Conservation (phyloP, 192 early-diverging fungal species). For the Coemansia sp. region DNA sequence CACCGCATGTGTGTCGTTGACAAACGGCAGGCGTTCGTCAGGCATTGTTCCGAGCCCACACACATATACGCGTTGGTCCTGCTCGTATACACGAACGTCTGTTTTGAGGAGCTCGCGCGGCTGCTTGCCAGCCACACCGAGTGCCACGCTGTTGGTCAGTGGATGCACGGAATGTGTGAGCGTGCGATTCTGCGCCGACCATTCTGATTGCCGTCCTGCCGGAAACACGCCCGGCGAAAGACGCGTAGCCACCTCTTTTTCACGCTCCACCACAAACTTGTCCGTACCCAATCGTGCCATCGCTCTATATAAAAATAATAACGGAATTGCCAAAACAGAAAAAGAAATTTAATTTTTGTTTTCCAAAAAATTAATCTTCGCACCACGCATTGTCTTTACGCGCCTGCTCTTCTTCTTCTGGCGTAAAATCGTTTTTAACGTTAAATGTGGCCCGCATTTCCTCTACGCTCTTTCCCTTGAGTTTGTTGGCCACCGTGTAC, state of each 20-base stretch:
- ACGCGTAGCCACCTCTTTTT: slow-evolving; percentile 16
- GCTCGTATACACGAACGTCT: slow-evolving; percentile 12
- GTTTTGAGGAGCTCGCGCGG: slow-evolving; percentile 16
- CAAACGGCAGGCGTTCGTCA: slow-evolving; percentile 33
- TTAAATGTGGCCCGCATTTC: slow-evolving; percentile 77
- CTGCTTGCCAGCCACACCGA: slow-evolving; percentile 29
- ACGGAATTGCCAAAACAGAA: not conserved
- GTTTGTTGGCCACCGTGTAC: slow-evolving; percentile 89
- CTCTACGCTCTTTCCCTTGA: slow-evolving; percentile 82
- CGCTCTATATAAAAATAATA: slow-evolving; percentile 3
- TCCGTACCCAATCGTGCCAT: slow-evolving; percentile 21
- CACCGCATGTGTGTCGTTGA: slow-evolving; percentile 50
- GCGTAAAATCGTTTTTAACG: slow-evolving; percentile 70
- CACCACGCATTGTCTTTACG: slow-evolving; percentile 66
- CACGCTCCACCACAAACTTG: slow-evolving; percentile 35
- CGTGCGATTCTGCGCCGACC: slow-evolving; percentile 40
- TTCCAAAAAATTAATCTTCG: slow-evolving; percentile 26
- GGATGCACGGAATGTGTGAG: slow-evolving; percentile 33
- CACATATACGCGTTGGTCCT: slow-evolving; percentile 32
- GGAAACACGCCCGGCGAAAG: slow-evolving; percentile 30
- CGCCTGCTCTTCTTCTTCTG: slow-evolving; percentile 68
- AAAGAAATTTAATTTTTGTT: slow-evolving; percentile 13
- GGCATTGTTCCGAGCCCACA: slow-evolving; percentile 21
- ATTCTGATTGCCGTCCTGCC: slow-evolving; percentile 24
- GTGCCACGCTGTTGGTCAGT: slow-evolving; percentile 17